Evolutionary conservation across 192 early-diverging fungal genomes (phyloP), one percentile per base, ranked within the genome.

Genomic region (Backusella sp.): DNA sequence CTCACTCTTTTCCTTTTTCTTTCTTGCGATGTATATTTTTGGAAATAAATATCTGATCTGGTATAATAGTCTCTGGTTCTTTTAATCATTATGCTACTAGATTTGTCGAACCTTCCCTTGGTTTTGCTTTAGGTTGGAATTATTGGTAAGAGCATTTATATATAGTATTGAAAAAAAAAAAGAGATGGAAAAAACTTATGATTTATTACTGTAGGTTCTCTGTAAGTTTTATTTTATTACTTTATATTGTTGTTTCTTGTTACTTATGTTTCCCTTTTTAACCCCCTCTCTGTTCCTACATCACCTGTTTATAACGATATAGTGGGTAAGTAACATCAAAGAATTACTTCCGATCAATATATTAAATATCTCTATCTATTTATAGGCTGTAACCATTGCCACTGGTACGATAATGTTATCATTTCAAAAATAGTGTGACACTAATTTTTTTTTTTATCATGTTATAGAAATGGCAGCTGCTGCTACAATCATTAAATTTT

Each of bases 401-500:
- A 65, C 77, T 21, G 76, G 76, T 77, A 66, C 65, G n/a, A 35
- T 15, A 68, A 49, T 35, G 30, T 66, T 74, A 30, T 44, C 41
- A 53, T 46, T 32, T n/a, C 8, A 46, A 41, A 76, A 76, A 37
- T n/a, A 36, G 30, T 8, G 46, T 26, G 17, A 21, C 56, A 28
- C 41, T 74, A 49, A 59, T 34, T 66, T 68, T 52, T 69, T 69
- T 62, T 69, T 34, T 23, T 75, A 62, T 17, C 80, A 81, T 62
- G 53, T 30, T 35, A 39, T 65, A 66, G 77, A 98, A 84, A 83
- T 97, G 35, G 86, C 90, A 2, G 97, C 97, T 4, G 88, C 90
- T 23, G 93, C 93, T 11, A 91, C 94, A 52, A 92, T 98, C 70
- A 88, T 97, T 72, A 86, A 91, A 75, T 96, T 90, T 73, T 89